Evolutionary conservation across 1,284 basidiomycete genomes (phyloP), one percentile per base, ranked within the genome.

Genomic region (Marasmius fiardii): DNA sequence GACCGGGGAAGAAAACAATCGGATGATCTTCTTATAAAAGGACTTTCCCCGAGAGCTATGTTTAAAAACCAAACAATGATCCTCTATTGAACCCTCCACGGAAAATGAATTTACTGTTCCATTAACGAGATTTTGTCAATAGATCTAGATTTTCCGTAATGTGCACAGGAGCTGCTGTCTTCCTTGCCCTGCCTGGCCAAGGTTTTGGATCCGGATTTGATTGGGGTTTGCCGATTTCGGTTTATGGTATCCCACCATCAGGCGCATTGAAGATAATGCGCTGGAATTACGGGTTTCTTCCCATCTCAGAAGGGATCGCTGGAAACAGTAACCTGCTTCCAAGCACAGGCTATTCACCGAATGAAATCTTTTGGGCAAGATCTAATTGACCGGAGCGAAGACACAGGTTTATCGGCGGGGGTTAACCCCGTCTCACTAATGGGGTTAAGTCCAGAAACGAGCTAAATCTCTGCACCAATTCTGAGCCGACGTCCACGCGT

Each of bases 151-250:
- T 20, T 26, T 49, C 24, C 24, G 24, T 31, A 28, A 31, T 24
- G n/a, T 47, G 44, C 44, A 47, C 44, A 47, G 47, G 26, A 49
- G 47, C 39, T 41, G 39, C 31, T 20, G 44, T 45, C 44, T 24
- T 14, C 2, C 4, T 28, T 31, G 16, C 14, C 28, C 28, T 26
- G 26, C 47, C 20, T 47, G 26, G 31, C 47, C 47, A 33, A 49
- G 47, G 26, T 11, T 49, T 33, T 49, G 47, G 47, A 16, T 33
- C 47, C 26, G 47, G 47, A 49, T 31, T 49, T 49, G 47, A 31
- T 49, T 45, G 47, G 47, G 23, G 28, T 49, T 49, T 49, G 28
- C 47, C 47, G 24, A 12, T 31, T 31, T 31, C 47, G 47, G 47
- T 31, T 33, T 23, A 26, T 31, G 26, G 33, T 49, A 49, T 33